Percentiles rank a stretch among this genome's conserved stretches.
Evolutionary conservation across 2,329 filamentous ascomycete genomes (phyloP).

Genomic region (Pseudogymnoascus sp.): DNA sequence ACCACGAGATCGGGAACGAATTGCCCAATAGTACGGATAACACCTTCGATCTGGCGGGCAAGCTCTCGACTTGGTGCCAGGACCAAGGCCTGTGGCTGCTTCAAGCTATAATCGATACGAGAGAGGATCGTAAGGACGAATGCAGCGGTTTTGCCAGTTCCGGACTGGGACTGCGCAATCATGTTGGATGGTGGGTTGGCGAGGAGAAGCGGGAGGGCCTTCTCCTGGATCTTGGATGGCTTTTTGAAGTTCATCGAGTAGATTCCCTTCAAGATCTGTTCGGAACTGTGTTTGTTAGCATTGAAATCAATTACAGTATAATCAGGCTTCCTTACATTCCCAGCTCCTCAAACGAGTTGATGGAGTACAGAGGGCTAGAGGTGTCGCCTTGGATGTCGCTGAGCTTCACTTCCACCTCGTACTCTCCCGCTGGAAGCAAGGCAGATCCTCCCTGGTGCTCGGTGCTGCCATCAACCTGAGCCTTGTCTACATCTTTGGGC

Average conservation of each 20-base stretch:
- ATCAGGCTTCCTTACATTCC: conserved; percentile 58
- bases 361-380: conserved; percentile 81
- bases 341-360: conserved; percentile 76
- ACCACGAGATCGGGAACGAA: conserved; percentile 73
- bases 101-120: conserved; percentile 67
- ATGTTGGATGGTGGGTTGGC: conserved; percentile 83
- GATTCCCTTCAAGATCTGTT: conserved; percentile 69
- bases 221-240: conserved; percentile 97
- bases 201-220: conserved; percentile 83
- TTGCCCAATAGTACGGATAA: conserved; percentile 75
- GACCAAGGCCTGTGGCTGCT: conserved; percentile 76
- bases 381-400: conserved; percentile 82
- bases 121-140: conserved; percentile 90
- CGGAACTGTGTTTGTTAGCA: conserved; percentile 36
- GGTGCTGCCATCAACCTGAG: conserved; percentile 42
- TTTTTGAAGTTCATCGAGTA: conserved; percentile 81
- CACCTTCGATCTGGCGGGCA: conserved; percentile 86
- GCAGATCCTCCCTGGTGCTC: conserved; percentile 42
- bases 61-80: conserved; percentile 91
- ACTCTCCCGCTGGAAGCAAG: conserved; percentile 61
- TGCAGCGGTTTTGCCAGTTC: conserved; percentile 94
- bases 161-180: conserved; percentile 98
- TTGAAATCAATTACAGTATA: neutral
- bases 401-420: conserved; percentile 87
- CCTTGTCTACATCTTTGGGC: conserved; percentile 17